Evolutionary conservation across 805 yeast species (phyloP), one percentile per base, ranked within the genome.

Genomic region (Geotrichum ghanense): DNA sequence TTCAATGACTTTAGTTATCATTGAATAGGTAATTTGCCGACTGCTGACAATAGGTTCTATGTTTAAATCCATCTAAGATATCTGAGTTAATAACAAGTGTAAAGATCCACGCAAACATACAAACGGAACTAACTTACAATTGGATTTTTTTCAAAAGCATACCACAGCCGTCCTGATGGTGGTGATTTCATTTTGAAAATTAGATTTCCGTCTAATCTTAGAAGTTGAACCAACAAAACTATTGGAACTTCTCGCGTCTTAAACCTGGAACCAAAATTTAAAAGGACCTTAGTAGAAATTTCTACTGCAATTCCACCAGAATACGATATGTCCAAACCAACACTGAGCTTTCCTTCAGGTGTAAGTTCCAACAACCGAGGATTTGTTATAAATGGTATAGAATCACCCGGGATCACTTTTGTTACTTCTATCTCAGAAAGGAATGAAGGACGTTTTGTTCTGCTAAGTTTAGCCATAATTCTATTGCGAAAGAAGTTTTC

Each of bases 41-140:
- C 95, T 78, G 53, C 95, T 83, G 10, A 90, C 86, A n/a, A 86
- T 76, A 0, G 98, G 98, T 61, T 88, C 97, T 44, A 89, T 79
- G 26, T 74, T 78, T 49, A 90, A 60, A 47, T 79, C 83, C 59
- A 90, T 63, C 7, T 72, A 69, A 0, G 97, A 97, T 73, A 81
- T 85, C 16, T n/a, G 37, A 6, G n/a, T n/a, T n/a, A n/a, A n/a
- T n/a, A n/a, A 12, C 17, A 12, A 31, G 37, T n/a, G 14, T 6
- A 31, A 9, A 12, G 14, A 12, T 19, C 4, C 37, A 5, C 4
- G 37, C 12, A n/a, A n/a, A n/a, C n/a, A n/a, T n/a, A n/a, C n/a
- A n/a, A n/a, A n/a, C n/a, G n/a, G 12, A 19, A 10, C 4, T 7
- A 10, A 31, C 37, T 31, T 12, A 31, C 37, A 12, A 4, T 31